Evolutionary conservation across 139 green algal genomes (phyloP), one percentile per base, ranked within the genome.

Genomic region (Chlorella sp.): DNA sequence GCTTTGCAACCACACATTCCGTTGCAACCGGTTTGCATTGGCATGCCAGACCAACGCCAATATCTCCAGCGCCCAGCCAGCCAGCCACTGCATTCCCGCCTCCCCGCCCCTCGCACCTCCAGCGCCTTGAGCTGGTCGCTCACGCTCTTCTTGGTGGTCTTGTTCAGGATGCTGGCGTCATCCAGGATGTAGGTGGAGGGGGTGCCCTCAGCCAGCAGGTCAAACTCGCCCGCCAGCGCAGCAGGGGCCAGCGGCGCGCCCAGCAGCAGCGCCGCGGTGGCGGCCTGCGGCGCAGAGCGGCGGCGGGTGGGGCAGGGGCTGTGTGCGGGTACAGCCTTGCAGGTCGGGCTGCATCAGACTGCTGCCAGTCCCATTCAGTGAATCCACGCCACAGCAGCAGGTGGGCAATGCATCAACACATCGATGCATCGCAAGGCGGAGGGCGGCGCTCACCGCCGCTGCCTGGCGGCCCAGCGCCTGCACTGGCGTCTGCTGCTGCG

Each of bases 171-270:
- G 26, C 85, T 82, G 26, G 96, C 97, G 78, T 99, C 97, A 80
- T 99, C 97, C n/a, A 98, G 84, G 74, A 96, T 88, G 88, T 98
- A 98, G 64, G 87, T 85, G 13, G 87, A 91, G 25, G 95, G 96
- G 0, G 68, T 91, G 4, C 89, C 83, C 85, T 94, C 95, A 0
- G 81, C 91, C 13, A 98, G 81, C n/a, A 99, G 83, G 81, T 99
- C 95, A 75, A 98, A 98, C 93, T 98, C 96, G 39, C 74, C 88
- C 17, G 93, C 93, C n/a, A 95, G 38, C 1, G 93, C 93, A 11
- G 82, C 69, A 55, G 23, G 68, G 51, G 74, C 60, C 47, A 91
- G 23, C 36, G 86, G 86, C 72, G 68, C 72, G 28, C 74, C 62
- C 6, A 74, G 25, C 30, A 94, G 84, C 47, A 89, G 55, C 39